These are phyloP conservation scores for Globisporangium acanthophoron DNA, from an alignment of 352 stramenopile species.

Conservation along the genomic window DNA sequence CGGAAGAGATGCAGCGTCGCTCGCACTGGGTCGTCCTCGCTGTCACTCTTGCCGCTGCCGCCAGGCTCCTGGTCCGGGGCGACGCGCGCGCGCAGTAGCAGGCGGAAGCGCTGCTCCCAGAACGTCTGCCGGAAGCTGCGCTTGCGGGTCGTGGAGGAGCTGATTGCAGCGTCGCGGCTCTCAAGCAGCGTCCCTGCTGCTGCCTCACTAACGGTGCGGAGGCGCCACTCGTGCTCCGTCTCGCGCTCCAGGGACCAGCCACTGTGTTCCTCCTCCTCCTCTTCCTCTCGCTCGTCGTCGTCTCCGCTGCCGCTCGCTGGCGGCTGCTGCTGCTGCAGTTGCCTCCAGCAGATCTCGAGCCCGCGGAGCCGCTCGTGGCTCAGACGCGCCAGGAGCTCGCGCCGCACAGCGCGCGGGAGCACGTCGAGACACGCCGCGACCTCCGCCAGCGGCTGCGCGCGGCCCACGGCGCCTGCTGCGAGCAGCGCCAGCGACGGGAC, in stretches of 20 bases:
- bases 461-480: slow-evolving; percentile 21
- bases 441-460: slow-evolving; percentile 25
- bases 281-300: not conserved
- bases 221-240: slow-evolving; percentile 12
- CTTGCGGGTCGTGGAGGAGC: slow-evolving; percentile 13
- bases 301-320: not conserved
- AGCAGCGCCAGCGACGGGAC: slow-evolving; percentile 23
- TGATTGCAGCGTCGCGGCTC: not conserved
- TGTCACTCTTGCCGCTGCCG: not conserved
- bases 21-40: not conserved
- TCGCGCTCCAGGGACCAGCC: slow-evolving; percentile 12
- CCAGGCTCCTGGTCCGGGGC: not conserved
- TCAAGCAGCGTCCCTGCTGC: not conserved
- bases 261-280: slow-evolving; percentile 9
- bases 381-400: slow-evolving; percentile 35
- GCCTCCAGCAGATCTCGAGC: slow-evolving; percentile 30
- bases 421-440: slow-evolving; percentile 37
- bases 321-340: slow-evolving; percentile 9
- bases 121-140: slow-evolving; percentile 38
- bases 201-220: slow-evolving; percentile 1
- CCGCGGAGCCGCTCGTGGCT: slow-evolving; percentile 35
- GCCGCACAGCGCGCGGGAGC: slow-evolving; percentile 31
- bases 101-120: slow-evolving; percentile 58
- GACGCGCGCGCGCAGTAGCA: slow-evolving; percentile 29
- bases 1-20: slow-evolving; percentile 32